Conservation (phyloP, 2,329 filamentous ascomycete species). For the Trichoderma oligosporum region DNA sequence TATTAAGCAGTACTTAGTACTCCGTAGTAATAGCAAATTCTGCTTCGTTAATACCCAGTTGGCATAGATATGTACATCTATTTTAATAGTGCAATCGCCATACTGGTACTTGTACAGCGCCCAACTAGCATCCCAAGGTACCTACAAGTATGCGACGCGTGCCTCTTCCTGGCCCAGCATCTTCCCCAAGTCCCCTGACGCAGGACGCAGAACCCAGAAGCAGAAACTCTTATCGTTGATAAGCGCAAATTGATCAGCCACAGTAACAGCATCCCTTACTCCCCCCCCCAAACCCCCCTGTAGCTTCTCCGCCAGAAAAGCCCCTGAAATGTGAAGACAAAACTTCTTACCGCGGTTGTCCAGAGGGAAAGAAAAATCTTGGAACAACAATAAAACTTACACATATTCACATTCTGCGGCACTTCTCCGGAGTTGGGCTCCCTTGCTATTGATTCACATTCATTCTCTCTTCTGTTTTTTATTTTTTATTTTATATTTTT, state of each 20-base stretch:
- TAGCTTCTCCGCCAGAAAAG: not conserved
- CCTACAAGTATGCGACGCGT: not conserved
- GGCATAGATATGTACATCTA: too few species aligned
- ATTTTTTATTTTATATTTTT: not conserved
- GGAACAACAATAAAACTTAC: not conserved
- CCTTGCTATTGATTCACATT: not conserved
- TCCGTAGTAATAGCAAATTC: too few species aligned
- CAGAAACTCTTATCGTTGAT: constrained; percentile 14
- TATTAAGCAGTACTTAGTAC: too few species aligned
- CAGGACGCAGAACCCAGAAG: too few species aligned
- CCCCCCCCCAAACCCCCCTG: not conserved
- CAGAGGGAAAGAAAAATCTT: not conserved
- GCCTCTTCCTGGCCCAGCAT: not conserved
- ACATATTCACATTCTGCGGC: not conserved
- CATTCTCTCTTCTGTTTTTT: not conserved
- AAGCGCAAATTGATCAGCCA: too few species aligned
- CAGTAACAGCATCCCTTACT: too few species aligned
- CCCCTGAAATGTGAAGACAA: constrained; percentile 1
- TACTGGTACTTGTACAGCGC: too few species aligned
- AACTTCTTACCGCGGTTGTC: not conserved
- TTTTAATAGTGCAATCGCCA: too few species aligned
- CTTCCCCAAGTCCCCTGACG: constrained; percentile 1
- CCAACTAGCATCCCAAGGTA: too few species aligned
- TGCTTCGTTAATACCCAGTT: too few species aligned
- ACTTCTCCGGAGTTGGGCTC: not conserved